Evolutionary conservation across 768 basidiomycete species (phyloP), one percentile per base, ranked within the genome.

Genomic region (Suillus plorans): DNA sequence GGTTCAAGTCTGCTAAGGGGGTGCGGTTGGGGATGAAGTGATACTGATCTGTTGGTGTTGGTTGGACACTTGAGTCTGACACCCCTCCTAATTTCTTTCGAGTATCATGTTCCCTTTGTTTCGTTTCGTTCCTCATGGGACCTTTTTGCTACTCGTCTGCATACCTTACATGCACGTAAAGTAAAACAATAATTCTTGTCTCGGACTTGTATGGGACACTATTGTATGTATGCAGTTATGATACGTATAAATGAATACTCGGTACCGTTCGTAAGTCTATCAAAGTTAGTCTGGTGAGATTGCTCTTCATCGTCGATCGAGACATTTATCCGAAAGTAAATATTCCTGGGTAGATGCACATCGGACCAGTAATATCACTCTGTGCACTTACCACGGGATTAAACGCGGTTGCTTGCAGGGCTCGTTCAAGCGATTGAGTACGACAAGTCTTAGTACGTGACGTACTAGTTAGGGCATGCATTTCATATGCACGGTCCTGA

Each of bases 11-110:
- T 16, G 10, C 31, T 10, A 47, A 41, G 63, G 59, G 45, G 31
- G 7, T 64, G 18, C 39, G 63, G 34, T 47, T 47, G 22, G 45
- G 12, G 36, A 61, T 47, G 31, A 64, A 64, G 47, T 62, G 59
- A 62, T 36, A 8, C 28, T 18, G 14, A 14, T 60, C 25, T 7
- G 13, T 45, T 39, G 36, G 12, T 45, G 10, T 2, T 37, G n/a
- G n/a, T 28, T 31, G 25, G 60, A 50, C 47, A 61, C 22, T 44
- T 14, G 44, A 41, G 2, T 5, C 25, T 57, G 37, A 57, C 22
- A 39, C 14, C 7, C 14, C 37, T 58, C 16, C 39, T 58, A 25
- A 58, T 41, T 6, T 18, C 14, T 41, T 31, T 37, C 25, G 16
- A 37, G 22, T 58, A 41, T 57, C 34, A 49, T 25, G 22, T 50